phyloP scores from a whole-genome alignment of 2,329 filamentous ascomycete species.

The Trematosphaeria pertusa region DNA sequence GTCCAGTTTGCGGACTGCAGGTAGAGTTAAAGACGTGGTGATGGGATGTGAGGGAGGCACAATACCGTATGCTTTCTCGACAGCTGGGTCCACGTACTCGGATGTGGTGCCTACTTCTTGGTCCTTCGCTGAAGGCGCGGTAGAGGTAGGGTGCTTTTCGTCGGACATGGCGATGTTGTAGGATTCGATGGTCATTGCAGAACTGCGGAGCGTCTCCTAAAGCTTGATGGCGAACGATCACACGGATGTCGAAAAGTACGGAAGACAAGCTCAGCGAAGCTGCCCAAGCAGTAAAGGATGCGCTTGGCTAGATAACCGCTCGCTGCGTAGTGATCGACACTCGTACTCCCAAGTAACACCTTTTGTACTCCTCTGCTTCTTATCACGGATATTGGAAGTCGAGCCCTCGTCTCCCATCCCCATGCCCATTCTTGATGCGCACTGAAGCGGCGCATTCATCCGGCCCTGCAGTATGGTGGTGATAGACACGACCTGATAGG shows the following conservation, averaged over 20 bases:
- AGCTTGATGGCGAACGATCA: too few relatives aligned
- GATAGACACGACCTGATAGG: too few relatives aligned
- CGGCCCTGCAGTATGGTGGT: too few relatives aligned
- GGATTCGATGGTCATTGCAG: too few relatives aligned
- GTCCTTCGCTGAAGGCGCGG: not conserved
- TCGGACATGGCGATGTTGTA: not conserved
- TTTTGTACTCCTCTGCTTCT: too few relatives aligned
- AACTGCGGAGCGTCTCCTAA: too few relatives aligned
- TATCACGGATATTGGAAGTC: too few relatives aligned
- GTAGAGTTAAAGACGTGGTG: not conserved
- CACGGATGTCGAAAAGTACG: too few relatives aligned
- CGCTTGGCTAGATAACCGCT: not conserved
- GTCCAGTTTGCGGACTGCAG: constrained; percentile 50
- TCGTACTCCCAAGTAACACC: too few relatives aligned
- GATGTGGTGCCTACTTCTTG: not conserved
- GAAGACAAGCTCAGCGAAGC: not conserved
- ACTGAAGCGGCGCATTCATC: too few relatives aligned
- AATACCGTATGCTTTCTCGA: not conserved
- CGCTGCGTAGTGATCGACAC: not conserved
- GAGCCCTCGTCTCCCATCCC: too few relatives aligned
- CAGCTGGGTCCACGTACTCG: not conserved
- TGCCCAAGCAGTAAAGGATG: not conserved
- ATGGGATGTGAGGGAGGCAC: not conserved
- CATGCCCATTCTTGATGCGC: too few relatives aligned
- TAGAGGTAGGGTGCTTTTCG: not conserved